Evolutionary conservation across 202 grass and related monocot genomes (phyloP).

Genomic region (Bolboschoenoplectus hybrid): DNA sequence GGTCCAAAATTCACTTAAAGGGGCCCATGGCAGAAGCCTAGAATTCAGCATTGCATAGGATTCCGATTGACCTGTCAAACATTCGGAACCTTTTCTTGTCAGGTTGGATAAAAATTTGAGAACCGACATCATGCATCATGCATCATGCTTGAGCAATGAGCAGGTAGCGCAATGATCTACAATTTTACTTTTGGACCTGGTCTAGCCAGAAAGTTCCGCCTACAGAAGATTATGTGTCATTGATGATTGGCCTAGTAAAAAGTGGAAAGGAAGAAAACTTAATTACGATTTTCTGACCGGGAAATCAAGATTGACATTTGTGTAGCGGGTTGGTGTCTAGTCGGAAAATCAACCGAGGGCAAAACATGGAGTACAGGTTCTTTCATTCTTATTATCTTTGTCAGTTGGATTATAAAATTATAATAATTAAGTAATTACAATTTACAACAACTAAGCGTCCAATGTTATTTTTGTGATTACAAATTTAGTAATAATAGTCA

Average conservation of each 20-base stretch:
- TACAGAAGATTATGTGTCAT: neutral
- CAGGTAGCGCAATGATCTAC: neutral
- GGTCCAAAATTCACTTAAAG: neutral
- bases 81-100: neutral
- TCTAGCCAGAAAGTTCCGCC: neutral
- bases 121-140: neutral
- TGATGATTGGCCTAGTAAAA: conserved; percentile 25
- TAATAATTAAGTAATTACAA: too few species aligned
- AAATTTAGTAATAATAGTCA: too few species aligned
- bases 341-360: neutral
- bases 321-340: neutral
- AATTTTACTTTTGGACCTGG: neutral
- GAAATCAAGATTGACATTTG: neutral
- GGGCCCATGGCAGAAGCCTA: neutral
- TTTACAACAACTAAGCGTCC: too few species aligned
- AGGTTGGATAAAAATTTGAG: neutral
- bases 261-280: neutral
- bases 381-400: neutral
- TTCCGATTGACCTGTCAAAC: neutral
- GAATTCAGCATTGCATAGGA: neutral
- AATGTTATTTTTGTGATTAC: too few species aligned
- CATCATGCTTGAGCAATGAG: neutral
- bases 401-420: too few species aligned
- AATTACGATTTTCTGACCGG: neutral
- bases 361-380: neutral